Conservation (phyloP, 139 green algal species). For the Picochlorum sp. region DNA sequence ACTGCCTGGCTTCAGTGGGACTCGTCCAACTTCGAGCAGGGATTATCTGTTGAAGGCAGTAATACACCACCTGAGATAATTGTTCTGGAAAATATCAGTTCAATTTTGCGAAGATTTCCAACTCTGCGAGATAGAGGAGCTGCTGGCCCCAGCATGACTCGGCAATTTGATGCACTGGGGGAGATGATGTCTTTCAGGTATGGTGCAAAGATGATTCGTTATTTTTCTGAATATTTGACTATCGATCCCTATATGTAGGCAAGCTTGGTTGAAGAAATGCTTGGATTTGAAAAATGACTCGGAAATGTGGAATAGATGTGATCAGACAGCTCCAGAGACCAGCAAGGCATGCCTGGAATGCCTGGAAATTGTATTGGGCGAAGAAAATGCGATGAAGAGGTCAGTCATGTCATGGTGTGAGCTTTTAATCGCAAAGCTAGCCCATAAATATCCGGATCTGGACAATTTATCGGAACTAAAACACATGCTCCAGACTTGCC, state of each 20-base stretch:
- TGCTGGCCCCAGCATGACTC: constrained; percentile 3
- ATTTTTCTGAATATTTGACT: background rate
- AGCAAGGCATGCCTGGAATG: constrained; percentile 3
- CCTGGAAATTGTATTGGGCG: constrained; percentile 40
- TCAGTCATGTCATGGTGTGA: constrained; percentile 44
- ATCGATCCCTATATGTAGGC: constrained; percentile 9
- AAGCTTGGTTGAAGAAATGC: constrained; percentile 34
- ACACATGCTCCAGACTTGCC: constrained; percentile 28
- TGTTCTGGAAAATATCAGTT: constrained; percentile 19
- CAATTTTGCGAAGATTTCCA: constrained; percentile 25
- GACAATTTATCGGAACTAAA: constrained; percentile 29
- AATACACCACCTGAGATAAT: constrained; percentile 8
- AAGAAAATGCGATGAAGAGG: constrained; percentile 20
- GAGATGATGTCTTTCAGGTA: constrained; percentile 12
- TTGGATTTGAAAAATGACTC: constrained; percentile 14
- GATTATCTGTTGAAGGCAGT: background rate
- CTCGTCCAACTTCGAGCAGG: background rate
- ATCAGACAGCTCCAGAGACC: constrained; percentile 7
- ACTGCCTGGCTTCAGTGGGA: constrained; percentile 35
- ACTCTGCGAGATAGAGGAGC: constrained; percentile 1
- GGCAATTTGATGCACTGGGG: background rate
- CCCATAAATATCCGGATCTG: constrained; percentile 35
- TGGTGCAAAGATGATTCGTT: background rate
- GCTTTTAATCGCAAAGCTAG: constrained; percentile 44
- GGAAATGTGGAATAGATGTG: constrained; percentile 21